A percentile compares a stretch with the other conserved stretches of the same genome.
phyloP scores from a whole-genome alignment of 108 stramenopile genomes.

The Parmales sp. region DNA sequence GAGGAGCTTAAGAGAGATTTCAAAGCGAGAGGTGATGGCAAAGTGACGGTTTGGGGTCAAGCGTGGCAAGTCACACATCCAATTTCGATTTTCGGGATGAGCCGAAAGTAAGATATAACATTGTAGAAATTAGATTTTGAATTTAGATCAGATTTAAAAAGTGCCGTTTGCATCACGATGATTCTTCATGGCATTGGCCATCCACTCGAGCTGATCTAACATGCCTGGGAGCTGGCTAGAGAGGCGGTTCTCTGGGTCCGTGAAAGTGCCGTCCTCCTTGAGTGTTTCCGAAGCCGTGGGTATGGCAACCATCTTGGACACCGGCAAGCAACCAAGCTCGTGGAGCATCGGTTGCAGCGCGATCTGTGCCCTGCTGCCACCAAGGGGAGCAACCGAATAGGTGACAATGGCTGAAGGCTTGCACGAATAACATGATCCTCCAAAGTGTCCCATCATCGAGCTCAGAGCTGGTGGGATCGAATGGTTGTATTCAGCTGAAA shows the following conservation, averaged over 20 bases:
- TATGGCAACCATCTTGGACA: constrained; percentile 44
- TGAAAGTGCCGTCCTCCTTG: constrained; percentile 41
- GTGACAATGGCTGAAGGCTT: not conserved
- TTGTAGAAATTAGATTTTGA: too few relatives aligned
- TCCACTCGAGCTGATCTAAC: constrained; percentile 52
- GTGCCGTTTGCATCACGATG: constrained; percentile 27
- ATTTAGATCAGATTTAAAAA: too few relatives aligned
- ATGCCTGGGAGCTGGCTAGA: constrained; percentile 48
- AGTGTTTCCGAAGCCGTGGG: constrained; percentile 32
- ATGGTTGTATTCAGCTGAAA: not conserved
- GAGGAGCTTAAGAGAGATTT: too few relatives aligned
- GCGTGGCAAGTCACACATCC: too few relatives aligned
- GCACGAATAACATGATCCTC: not conserved
- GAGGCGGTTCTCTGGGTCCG: constrained; percentile 35
- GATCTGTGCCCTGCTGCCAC: too few relatives aligned
- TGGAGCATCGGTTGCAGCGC: too few relatives aligned
- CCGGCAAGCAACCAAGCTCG: constrained; percentile 54
- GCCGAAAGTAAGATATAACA: too few relatives aligned
- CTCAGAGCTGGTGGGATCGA: not conserved
- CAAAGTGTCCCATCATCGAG: not conserved
- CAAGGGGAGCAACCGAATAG: too few relatives aligned
- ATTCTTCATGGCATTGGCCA: constrained; percentile 54
- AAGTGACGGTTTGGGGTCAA: too few relatives aligned
- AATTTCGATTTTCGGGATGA: too few relatives aligned
- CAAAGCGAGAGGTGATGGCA: too few relatives aligned